phyloP scores from a whole-genome alignment of 495 filamentous ascomycete species.

The Xylaria castorea region DNA sequence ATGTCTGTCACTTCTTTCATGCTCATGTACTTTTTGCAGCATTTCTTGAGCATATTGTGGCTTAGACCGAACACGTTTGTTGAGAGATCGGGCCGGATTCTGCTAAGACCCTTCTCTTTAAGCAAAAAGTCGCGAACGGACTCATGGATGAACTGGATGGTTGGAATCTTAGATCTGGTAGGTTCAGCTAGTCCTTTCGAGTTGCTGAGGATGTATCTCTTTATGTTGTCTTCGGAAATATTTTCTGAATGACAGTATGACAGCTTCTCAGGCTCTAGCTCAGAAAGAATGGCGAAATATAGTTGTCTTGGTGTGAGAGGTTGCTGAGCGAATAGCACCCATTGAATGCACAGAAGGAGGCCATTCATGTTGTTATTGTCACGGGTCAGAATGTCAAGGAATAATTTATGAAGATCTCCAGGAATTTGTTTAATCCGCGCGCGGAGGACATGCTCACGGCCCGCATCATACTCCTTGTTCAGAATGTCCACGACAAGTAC shows the following conservation, averaged over 20 bases:
- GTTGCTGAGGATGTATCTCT: neutral
- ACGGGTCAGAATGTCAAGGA: neutral
- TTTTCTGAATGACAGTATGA: neutral
- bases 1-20: neutral
- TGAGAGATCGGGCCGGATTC: neutral
- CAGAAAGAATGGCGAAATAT: neutral
- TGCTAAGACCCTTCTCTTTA: neutral
- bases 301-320: neutral
- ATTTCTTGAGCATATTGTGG: neutral
- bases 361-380: neutral
- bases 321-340: neutral
- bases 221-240: neutral
- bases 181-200: neutral
- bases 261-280: neutral
- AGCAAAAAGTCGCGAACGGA: neutral
- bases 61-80: neutral
- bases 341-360: neutral
- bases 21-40: neutral
- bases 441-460: neutral
- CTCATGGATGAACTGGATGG: neutral
- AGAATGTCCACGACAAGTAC: slow-evolving; percentile 54
- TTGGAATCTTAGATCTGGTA: neutral
- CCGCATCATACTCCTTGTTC: slow-evolving; percentile 44
- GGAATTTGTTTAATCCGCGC: neutral
- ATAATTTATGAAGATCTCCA: neutral